A percentile compares a stretch with the other conserved stretches of the same genome.
Conservation (phyloP, 345 rosid genomes). For the Linum lewisii region DNA sequence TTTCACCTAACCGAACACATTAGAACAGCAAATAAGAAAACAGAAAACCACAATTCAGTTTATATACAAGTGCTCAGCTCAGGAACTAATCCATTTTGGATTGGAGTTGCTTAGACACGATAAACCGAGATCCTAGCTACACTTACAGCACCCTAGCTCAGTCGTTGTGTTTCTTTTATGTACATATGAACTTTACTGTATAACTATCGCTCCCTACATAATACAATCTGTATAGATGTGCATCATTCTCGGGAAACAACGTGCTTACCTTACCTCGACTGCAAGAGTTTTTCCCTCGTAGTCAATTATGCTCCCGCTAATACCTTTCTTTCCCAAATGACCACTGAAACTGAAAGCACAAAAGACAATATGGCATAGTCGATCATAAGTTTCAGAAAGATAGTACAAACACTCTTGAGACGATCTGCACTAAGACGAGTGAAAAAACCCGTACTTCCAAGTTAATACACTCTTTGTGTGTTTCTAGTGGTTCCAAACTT, state of each 20-base stretch:
- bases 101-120: no score
- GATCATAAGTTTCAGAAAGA: slow-evolving; percentile 16
- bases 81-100: no score
- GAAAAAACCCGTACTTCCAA: slow-evolving; percentile 54
- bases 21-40: slow-evolving; percentile 4
- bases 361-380: slow-evolving; percentile 26
- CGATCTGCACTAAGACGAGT: background rate
- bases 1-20: slow-evolving; percentile 65
- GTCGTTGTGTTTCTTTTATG: no score
- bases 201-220: no score
- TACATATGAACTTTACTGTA: no score
- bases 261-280: slow-evolving; percentile 64
- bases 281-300: slow-evolving; percentile 63
- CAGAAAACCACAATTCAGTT: background rate
- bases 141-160: no score
- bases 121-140: no score
- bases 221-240: slow-evolving; percentile 3
- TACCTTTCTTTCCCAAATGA: slow-evolving; percentile 81
- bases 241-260: slow-evolving; percentile 6
- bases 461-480: slow-evolving; percentile 57
- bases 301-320: slow-evolving; percentile 67
- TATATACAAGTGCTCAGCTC: no score
- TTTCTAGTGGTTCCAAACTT: slow-evolving; percentile 61
- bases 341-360: slow-evolving; percentile 50
- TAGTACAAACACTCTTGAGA: slow-evolving; percentile 5